Conservation (phyloP, 495 filamentous ascomycete genomes). For the Tetracladium setigerum region DNA sequence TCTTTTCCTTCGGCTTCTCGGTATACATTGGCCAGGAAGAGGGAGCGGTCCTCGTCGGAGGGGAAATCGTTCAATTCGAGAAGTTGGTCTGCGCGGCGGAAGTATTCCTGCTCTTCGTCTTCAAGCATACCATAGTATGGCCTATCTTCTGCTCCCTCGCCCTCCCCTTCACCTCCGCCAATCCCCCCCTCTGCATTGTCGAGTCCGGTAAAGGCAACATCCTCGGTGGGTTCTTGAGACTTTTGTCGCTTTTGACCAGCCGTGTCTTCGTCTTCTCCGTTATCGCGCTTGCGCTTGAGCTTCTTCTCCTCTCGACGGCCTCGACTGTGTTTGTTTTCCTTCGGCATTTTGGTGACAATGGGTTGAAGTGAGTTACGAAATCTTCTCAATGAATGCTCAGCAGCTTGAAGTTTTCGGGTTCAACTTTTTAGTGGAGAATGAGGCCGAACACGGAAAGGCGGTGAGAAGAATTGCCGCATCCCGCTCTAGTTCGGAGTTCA, state of each 20-base stretch:
- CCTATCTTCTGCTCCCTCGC: conserved; percentile 24
- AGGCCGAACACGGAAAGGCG: conserved; percentile 6
- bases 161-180: conserved; percentile 20
- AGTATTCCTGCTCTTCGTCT: conserved; percentile 89
- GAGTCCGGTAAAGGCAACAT: conserved; percentile 11
- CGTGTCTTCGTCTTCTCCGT: conserved; percentile 26
- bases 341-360: conserved; percentile 36
- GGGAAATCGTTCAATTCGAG: conserved; percentile 83
- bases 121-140: conserved; percentile 87
- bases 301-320: conserved; percentile 58
- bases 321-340: conserved; percentile 55
- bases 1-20: conserved; percentile 84
- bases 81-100: conserved; percentile 77
- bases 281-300: conserved; percentile 30
- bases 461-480: not conserved
- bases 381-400: too few species aligned
- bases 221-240: conserved; percentile 15
- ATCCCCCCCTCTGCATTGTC: conserved; percentile 16
- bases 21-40: conserved; percentile 84
- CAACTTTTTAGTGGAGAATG: not conserved
- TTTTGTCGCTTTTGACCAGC: conserved; percentile 20
- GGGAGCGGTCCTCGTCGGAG: conserved; percentile 61
- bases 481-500: too few species aligned
- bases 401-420: too few species aligned
- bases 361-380: too few species aligned